These are phyloP conservation scores for Ambispora gerdemannii DNA, from an alignment of 192 early-diverging fungal genomes.

Conservation along the genomic window DNA sequence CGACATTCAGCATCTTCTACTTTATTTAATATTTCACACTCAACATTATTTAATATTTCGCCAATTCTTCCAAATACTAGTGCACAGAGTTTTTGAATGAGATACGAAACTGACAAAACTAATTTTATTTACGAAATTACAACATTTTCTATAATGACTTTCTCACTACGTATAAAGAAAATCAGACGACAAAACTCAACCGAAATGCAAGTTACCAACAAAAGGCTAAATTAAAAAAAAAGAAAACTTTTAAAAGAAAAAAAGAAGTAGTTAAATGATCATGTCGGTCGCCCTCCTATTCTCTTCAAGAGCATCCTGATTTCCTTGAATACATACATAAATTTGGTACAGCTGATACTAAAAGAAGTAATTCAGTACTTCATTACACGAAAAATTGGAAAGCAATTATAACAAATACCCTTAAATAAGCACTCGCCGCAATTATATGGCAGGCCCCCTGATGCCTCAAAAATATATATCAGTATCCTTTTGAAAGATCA, in stretches of 20 bases:
- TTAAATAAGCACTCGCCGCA: neutral
- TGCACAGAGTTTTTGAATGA: too few relatives aligned
- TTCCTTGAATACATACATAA: neutral
- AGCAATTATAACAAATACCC: constrained; percentile 11
- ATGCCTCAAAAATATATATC: too few relatives aligned
- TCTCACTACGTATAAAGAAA: too few relatives aligned
- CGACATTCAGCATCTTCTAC: neutral
- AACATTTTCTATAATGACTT: too few relatives aligned
- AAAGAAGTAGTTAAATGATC: constrained; percentile 1
- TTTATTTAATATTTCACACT: too few relatives aligned
- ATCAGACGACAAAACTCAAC: too few relatives aligned
- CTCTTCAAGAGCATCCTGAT: neutral
- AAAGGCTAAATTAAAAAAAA: neutral
- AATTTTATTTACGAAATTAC: too few relatives aligned
- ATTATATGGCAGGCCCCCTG: constrained; percentile 2
- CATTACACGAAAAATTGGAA: neutral
- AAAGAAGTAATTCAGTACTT: constrained; percentile 1
- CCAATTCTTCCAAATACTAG: too few relatives aligned
- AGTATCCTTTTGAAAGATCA: too few relatives aligned
- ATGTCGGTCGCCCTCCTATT: neutral
- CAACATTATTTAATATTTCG: too few relatives aligned
- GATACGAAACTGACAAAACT: too few relatives aligned
- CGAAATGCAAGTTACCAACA: neutral
- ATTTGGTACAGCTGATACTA: neutral
- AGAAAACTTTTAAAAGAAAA: neutral